Conservation (phyloP, 2,329 filamentous ascomycete species). For the Trichoderma afroharzianum region DNA sequence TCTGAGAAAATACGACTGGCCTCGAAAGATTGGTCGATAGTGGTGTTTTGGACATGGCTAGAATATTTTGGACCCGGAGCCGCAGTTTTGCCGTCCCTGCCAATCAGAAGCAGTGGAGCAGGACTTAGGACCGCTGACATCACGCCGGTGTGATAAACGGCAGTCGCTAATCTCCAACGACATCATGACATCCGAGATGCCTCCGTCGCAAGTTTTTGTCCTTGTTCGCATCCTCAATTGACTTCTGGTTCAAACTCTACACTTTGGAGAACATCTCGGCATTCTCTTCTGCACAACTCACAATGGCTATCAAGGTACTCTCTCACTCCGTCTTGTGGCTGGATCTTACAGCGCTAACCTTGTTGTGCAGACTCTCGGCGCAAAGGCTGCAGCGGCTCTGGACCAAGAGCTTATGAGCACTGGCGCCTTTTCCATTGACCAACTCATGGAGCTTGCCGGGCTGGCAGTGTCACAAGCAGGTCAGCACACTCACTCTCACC, state of each 20-base stretch:
- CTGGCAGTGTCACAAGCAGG: constrained; percentile 88
- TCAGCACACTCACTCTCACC: constrained; percentile 34
- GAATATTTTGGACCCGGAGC: constrained; percentile 29
- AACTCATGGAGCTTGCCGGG: constrained; percentile 95
- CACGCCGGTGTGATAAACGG: constrained; percentile 3
- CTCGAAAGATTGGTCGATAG: neutral
- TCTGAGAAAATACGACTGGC: neutral
- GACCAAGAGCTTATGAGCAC: constrained; percentile 92
- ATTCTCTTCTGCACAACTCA: neutral
- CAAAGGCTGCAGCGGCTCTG: constrained; percentile 82
- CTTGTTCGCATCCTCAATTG: neutral
- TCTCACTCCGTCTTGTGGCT: neutral
- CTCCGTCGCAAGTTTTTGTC: neutral
- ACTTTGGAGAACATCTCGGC: neutral
- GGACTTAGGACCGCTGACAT: constrained; percentile 6
- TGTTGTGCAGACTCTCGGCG: constrained; percentile 66
- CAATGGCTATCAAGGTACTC: constrained; percentile 10
- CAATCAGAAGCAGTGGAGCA: constrained; percentile 28
- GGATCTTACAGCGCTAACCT: constrained; percentile 3
- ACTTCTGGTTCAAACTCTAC: neutral
- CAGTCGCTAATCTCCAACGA: constrained; percentile 1
- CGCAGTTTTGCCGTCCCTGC: constrained; percentile 36
- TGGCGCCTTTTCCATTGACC: constrained; percentile 86
- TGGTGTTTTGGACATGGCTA: neutral
- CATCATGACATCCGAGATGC: constrained; percentile 10